Conservation (phyloP, 208 protist species). For the Porcisia deanei region DNA sequence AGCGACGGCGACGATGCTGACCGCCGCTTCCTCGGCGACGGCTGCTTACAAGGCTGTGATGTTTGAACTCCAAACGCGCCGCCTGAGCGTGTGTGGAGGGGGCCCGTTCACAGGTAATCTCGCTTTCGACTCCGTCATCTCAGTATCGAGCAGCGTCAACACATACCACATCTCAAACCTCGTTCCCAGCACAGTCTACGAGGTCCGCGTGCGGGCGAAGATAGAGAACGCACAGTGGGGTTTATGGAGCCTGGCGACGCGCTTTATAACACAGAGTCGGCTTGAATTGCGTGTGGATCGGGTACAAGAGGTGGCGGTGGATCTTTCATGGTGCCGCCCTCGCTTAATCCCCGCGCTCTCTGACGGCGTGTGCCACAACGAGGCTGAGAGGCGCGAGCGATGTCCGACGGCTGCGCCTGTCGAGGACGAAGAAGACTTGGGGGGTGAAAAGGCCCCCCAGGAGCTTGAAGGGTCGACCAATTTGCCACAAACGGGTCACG, state of each 20-base stretch:
- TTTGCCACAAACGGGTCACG: not conserved
- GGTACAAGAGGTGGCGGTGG: conserved; percentile 76
- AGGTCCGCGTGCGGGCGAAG: conserved; percentile 74
- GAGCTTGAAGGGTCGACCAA: not conserved
- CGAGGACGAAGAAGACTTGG: conserved; percentile 9
- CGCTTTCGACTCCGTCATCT: conserved; percentile 55
- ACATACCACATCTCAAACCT: conserved; percentile 68
- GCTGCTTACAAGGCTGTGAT: conserved; percentile 37
- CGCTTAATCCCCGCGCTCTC: conserved; percentile 42
- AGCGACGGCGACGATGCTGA: conserved; percentile 9
- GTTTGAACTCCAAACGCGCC: conserved; percentile 77
- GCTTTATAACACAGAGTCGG: conserved; percentile 84
- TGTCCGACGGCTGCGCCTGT: not conserved
- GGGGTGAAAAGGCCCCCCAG: conserved; percentile 18
- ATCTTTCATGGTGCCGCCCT: conserved; percentile 77
- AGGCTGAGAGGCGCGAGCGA: conserved; percentile 2
- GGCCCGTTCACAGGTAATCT: conserved; percentile 58
- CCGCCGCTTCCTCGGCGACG: conserved; percentile 15
- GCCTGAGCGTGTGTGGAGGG: conserved; percentile 57
- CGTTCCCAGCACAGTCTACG: conserved; percentile 85
- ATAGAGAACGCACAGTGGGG: conserved; percentile 78
- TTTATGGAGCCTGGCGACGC: conserved; percentile 78
- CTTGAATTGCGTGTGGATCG: conserved; percentile 69
- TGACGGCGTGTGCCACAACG: not conserved
- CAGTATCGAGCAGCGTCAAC: conserved; percentile 45